Evolutionary conservation across 192 early-diverging fungal species (phyloP).

Genomic region (Linnemannia zychae): DNA sequence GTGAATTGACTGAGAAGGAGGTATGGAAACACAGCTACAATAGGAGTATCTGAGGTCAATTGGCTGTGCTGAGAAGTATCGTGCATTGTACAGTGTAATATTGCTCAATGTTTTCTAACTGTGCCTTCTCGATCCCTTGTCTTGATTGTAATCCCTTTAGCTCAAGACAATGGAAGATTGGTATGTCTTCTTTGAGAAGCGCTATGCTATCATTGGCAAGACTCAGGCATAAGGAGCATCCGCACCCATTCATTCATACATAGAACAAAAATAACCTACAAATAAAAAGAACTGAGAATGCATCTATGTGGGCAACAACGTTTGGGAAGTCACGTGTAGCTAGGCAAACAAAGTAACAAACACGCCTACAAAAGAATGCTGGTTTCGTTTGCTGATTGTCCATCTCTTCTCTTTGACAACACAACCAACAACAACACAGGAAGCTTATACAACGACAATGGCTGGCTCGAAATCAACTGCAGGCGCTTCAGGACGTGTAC

Average conservation of each 20-base stretch:
- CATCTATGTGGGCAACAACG: neutral
- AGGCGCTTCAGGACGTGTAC: constrained; percentile 28
- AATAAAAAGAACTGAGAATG: neutral
- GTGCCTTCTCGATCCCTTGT: neutral
- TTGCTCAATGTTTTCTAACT: neutral
- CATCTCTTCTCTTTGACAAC: neutral
- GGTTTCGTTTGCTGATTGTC: neutral
- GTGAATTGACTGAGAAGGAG: constrained; percentile 75
- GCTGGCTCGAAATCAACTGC: constrained; percentile 16
- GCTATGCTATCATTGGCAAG: constrained; percentile 80
- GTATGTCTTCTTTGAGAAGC: constrained; percentile 75
- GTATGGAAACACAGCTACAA: constrained; percentile 37
- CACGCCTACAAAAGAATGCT: neutral
- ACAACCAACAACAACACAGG: neutral
- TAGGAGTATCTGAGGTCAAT: neutral
- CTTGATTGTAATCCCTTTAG: constrained; percentile 31
- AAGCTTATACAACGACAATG: neutral
- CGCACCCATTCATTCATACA: neutral
- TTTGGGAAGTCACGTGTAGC: neutral
- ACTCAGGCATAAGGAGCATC: constrained; percentile 8
- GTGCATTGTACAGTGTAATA: neutral
- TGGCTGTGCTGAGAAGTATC: neutral
- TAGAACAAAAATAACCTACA: neutral
- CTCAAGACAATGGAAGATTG: constrained; percentile 80
- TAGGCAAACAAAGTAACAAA: too few species aligned